phyloP scores from a whole-genome alignment of 116 monocot species.

The Iris pallida region DNA sequence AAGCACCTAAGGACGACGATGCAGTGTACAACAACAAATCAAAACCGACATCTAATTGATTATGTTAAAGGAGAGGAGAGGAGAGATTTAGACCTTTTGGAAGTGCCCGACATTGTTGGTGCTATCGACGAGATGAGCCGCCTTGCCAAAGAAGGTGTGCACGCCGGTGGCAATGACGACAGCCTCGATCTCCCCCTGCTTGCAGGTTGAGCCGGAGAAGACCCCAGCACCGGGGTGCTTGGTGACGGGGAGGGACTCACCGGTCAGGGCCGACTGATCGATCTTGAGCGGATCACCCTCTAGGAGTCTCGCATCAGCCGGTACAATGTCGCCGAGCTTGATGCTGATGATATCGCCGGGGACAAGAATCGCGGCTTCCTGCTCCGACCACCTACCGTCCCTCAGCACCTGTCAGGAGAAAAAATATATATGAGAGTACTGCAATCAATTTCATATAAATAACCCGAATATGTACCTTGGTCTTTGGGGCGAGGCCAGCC shows the following conservation, averaged over 20 bases:
- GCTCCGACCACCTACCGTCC: slow-evolving; percentile 66
- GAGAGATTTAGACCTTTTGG: slow-evolving; percentile 27
- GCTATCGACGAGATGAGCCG: slow-evolving; percentile 80
- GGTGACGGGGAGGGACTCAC: slow-evolving; percentile 53
- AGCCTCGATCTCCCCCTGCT: slow-evolving; percentile 62
- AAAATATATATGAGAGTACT: no score
- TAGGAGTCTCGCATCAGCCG: slow-evolving; percentile 65
- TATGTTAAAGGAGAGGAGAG: background rate
- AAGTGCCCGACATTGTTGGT: slow-evolving; percentile 87
- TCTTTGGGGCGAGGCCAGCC: slow-evolving; percentile 92
- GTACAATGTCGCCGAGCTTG: slow-evolving; percentile 86
- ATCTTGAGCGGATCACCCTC: slow-evolving; percentile 76
- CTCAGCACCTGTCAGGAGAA: slow-evolving; percentile 45
- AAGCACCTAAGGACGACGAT: slow-evolving; percentile 31
- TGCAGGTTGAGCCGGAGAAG: slow-evolving; percentile 60
- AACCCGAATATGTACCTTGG: slow-evolving; percentile 37
- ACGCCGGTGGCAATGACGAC: slow-evolving; percentile 77
- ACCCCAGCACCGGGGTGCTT: slow-evolving; percentile 42
- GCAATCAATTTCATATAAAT: no score
- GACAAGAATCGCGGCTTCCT: slow-evolving; percentile 76
- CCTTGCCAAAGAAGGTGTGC: slow-evolving; percentile 91
- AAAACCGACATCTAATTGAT: background rate
- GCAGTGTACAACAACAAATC: background rate
- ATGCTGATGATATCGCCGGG: slow-evolving; percentile 92
- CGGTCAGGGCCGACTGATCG: slow-evolving; percentile 61